These are phyloP conservation scores for Saturnispora kantuleensis DNA, from an alignment of 805 yeast genomes.

Conservation along the genomic window DNA sequence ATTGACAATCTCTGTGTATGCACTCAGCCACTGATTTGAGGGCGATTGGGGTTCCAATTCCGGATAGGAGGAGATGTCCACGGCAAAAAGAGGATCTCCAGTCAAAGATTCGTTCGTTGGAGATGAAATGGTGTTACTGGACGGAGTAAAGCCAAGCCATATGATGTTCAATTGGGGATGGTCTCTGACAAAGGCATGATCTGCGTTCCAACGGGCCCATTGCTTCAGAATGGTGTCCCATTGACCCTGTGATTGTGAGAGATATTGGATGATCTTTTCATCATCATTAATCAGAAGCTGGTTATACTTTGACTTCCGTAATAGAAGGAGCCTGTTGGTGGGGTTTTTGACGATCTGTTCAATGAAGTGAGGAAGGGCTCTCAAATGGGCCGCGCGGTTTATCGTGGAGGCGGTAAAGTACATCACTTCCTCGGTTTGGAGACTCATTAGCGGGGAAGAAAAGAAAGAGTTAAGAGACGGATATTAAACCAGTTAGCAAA, in stretches of 20 bases:
- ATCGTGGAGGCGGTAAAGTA: conserved; percentile 28
- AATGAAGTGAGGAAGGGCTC: conserved; percentile 47
- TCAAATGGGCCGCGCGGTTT: conserved; percentile 54
- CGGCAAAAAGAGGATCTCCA: conserved; percentile 58
- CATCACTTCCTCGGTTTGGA: neutral
- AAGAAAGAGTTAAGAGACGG: neutral
- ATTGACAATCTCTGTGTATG: conserved; percentile 15
- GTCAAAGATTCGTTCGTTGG: conserved; percentile 31
- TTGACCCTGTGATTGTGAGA: neutral
- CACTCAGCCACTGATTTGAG: neutral
- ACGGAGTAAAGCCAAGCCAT: conserved; percentile 4
- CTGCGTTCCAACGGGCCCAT: neutral
- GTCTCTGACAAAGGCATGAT: neutral
- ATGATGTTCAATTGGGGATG: conserved; percentile 1
- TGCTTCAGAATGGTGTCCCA: conserved; percentile 2
- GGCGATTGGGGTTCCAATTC: conserved; percentile 6
- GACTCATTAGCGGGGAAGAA: neutral
- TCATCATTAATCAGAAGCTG: neutral
- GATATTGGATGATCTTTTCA: neutral
- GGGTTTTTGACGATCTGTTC: conserved; percentile 8
- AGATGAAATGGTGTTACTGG: neutral
- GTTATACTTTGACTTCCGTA: conserved; percentile 12
- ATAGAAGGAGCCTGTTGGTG: conserved; percentile 39
- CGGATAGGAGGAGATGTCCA: conserved; percentile 37
- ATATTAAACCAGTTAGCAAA: conserved; percentile 3